A percentile compares a stretch with the other conserved stretches of the same genome.
phyloP scores from a whole-genome alignment of 1,139 yeast species.

The Candida sojae region DNA sequence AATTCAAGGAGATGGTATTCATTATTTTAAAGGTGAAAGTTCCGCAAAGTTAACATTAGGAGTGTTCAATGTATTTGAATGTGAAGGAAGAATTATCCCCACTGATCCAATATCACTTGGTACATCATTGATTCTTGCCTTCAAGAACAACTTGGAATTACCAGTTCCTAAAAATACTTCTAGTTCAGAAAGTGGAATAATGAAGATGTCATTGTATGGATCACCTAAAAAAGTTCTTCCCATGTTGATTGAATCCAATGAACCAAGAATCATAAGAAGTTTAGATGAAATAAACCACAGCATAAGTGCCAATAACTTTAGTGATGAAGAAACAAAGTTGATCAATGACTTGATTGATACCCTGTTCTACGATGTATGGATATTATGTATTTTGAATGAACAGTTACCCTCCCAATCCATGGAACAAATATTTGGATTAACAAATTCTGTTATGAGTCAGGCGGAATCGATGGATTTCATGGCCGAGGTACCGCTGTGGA shows the following conservation, averaged over 20 bases:
- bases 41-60: conserved; percentile 34
- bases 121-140: conserved; percentile 31
- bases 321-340: conserved; percentile 14
- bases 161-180: conserved; percentile 19
- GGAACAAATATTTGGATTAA: conserved; percentile 21
- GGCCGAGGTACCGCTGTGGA: conserved; percentile 27
- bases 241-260: conserved; percentile 41
- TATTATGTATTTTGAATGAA: conserved; percentile 29
- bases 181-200: conserved; percentile 17
- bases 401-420: conserved; percentile 13
- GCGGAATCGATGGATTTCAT: conserved; percentile 14
- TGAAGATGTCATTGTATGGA: conserved; percentile 38
- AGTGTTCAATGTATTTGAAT: conserved; percentile 37
- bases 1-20: conserved; percentile 19
- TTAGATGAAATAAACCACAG: conserved; percentile 12
- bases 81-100: conserved; percentile 26
- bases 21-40: conserved; percentile 16
- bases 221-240: conserved; percentile 47
- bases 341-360: conserved; percentile 36
- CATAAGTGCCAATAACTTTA: conserved; percentile 9
- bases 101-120: conserved; percentile 48
- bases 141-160: conserved; percentile 34
- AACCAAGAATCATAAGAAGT: conserved; percentile 26
- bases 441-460: conserved; percentile 7
- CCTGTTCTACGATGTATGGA: conserved; percentile 43